Evolutionary conservation across 1,284 basidiomycete genomes (phyloP), one percentile per base, ranked within the genome.

Genomic region (Termitomyces sp.): DNA sequence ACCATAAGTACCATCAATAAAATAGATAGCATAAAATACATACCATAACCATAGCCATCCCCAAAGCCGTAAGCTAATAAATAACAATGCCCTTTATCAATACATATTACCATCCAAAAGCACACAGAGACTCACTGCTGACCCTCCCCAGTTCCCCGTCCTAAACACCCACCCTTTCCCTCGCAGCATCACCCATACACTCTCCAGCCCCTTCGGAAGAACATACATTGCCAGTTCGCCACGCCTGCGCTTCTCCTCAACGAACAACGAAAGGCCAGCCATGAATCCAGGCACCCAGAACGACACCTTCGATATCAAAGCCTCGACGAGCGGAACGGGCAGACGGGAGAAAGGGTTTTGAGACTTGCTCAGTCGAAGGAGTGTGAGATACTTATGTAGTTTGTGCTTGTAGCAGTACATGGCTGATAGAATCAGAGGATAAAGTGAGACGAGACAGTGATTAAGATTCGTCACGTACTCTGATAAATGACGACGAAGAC

Each of bases 161-260:
- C 82, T 69, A 71, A 90, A 88, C 21, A 95, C 86, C 71, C 83
- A 84, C 0, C 90, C 87, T 59, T 86, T 83, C 15, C 88, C 86
- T 41, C 91, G 71, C 13, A 88, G 83, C 62, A 87, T 82, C 1
- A 86, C 79, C 94, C 95, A 98, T 10, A 84, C 83, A 54, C 89
- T 90, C 73, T 96, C 93, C 43, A 96, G 69, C 0, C 84, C 91
- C 70, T 94, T 92, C n/a, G 95, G 95, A 39, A 98, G 73, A 3
- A 94, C 93, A 69, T 96, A 99, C 87, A 97, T 95, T 28, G 95
- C 93, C 59, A 96, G 73, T 71, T 96, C 93, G 2, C 83, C 84
- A 12, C 92, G 78, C 13, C 93, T 76, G 50, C 84, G 75, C 69
- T 84, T 88, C 65, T 94, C 93, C 66, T 99, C 96, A 3, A 96